Conservation (phyloP, 345 rosid genomes). For the Trapa incisa region DNA sequence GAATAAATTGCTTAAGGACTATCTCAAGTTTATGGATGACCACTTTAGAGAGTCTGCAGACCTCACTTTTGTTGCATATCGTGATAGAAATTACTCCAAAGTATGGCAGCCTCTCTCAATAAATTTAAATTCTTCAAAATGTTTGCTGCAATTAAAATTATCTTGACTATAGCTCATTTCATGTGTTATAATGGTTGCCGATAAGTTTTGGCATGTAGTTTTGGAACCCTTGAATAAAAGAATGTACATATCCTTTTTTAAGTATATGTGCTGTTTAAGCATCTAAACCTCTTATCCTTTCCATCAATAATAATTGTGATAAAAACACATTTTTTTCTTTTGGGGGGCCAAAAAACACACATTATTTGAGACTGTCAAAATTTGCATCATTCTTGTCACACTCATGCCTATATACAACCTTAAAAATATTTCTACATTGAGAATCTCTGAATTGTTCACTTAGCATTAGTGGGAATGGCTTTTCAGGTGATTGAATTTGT, state of each 20-base stretch:
- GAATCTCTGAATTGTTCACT: background rate
- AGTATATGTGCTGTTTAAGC: background rate
- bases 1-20: conserved; percentile 64
- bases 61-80: conserved; percentile 93
- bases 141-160: background rate
- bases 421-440: background rate
- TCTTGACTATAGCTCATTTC: background rate
- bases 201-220: background rate
- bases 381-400: background rate
- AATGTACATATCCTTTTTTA: background rate
- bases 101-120: conserved; percentile 26
- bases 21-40: conserved; percentile 95
- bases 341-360: background rate
- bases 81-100: conserved; percentile 92
- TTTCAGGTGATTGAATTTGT: conserved; percentile 92
- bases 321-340: background rate
- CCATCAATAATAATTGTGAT: background rate
- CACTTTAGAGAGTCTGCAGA: conserved; percentile 95
- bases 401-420: background rate
- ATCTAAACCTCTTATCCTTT: background rate
- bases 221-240: background rate
- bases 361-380: background rate
- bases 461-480: conserved; percentile 7
- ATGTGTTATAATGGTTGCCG: background rate
- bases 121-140: background rate